phyloP scores from a whole-genome alignment of 2,329 filamentous ascomycete genomes.

The Paraphaeosphaeria minitans region DNA sequence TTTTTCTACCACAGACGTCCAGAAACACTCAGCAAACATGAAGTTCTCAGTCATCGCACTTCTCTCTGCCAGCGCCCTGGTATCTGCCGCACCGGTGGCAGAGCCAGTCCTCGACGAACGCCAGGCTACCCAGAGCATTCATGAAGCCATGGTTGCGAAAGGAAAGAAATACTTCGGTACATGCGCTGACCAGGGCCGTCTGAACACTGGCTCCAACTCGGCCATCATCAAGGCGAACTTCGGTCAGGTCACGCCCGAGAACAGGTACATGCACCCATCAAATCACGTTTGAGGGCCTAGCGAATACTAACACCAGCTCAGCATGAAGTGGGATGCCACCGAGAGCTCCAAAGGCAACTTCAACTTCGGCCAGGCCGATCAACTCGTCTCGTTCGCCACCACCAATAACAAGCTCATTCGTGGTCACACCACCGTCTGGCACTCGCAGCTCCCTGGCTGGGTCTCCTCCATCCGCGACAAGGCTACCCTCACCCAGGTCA shows the following conservation, averaged over 20 bases:
- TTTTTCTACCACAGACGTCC: slow-evolving; percentile 1
- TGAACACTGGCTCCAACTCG: slow-evolving; percentile 58
- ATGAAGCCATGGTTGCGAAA: slow-evolving; percentile 63
- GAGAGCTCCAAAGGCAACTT: slow-evolving; percentile 50
- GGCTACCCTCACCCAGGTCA: slow-evolving; percentile 59
- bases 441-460: slow-evolving; percentile 60
- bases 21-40: slow-evolving; percentile 26
- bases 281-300: background rate
- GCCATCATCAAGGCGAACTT: slow-evolving; percentile 67
- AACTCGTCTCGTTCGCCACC: slow-evolving; percentile 61
- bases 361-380: slow-evolving; percentile 63
- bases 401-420: slow-evolving; percentile 65
- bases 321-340: slow-evolving; percentile 71
- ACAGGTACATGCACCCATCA: slow-evolving; percentile 45
- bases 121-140: slow-evolving; percentile 55
- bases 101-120: slow-evolving; percentile 38
- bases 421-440: slow-evolving; percentile 71
- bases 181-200: slow-evolving; percentile 60
- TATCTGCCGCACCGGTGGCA: slow-evolving; percentile 34
- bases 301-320: slow-evolving; percentile 27
- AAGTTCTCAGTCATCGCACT: slow-evolving; percentile 38
- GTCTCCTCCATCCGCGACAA: slow-evolving; percentile 63
- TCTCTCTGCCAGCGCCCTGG: slow-evolving; percentile 36
- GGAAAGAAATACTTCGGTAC: slow-evolving; percentile 72
- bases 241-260: slow-evolving; percentile 70